Conservation (phyloP, 345 rosid species). For the Balakata baccata region DNA sequence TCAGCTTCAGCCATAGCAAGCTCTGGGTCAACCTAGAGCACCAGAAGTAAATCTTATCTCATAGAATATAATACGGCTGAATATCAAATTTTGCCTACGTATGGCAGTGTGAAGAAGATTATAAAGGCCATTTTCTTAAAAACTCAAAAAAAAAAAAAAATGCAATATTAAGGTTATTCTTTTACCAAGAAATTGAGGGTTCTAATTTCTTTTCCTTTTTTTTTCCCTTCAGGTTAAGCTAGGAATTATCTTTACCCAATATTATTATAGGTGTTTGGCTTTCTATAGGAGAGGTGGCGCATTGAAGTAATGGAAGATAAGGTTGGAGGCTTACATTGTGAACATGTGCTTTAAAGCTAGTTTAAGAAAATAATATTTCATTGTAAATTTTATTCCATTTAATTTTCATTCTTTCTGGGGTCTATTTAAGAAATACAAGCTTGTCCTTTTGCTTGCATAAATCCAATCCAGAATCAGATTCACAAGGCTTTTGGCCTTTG, state of each 20-base stretch:
- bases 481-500: no score
- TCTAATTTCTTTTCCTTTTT: no score
- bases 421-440: neutral
- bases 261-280: no score
- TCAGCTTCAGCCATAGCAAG: constrained; percentile 99
- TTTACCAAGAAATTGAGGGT: neutral
- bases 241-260: no score
- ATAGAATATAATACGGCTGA: neutral
- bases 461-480: neutral
- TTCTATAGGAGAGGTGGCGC: no score
- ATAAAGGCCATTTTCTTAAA: neutral
- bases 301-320: neutral
- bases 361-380: neutral
- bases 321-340: neutral
- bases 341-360: neutral
- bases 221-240: no score
- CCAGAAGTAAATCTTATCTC: constrained; percentile 16
- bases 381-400: neutral
- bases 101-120: neutral
- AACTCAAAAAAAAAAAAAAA: neutral
- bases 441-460: neutral
- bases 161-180: neutral
- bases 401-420: neutral
- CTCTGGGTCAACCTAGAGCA: constrained; percentile 84
- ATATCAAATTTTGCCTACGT: neutral